These are phyloP conservation scores for Aspergillus hancockii DNA, from an alignment of 495 filamentous ascomycete genomes.

Conservation along the genomic window DNA sequence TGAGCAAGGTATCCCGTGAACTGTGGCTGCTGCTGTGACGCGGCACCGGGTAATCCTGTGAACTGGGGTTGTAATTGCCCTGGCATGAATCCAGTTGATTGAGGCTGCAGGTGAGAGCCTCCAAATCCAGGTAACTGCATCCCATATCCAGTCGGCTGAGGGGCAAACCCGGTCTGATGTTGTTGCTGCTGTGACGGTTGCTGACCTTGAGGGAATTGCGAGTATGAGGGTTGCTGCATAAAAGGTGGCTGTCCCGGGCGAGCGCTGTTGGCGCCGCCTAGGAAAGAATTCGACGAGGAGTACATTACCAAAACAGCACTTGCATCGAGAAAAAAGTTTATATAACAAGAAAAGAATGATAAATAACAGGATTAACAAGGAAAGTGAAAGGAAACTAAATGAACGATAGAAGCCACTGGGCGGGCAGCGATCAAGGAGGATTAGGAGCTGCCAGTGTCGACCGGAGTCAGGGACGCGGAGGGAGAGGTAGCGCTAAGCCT, in stretches of 20 bases:
- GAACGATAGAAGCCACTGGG: slow-evolving; percentile 13
- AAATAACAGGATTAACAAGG: slow-evolving; percentile 20
- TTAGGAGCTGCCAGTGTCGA: slow-evolving; percentile 9
- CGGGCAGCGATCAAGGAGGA: slow-evolving; percentile 9
- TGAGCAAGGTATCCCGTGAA: slow-evolving; percentile 42
- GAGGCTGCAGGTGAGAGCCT: slow-evolving; percentile 50
- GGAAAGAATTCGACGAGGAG: slow-evolving; percentile 81
- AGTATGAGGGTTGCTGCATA: slow-evolving; percentile 49
- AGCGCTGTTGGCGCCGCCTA: slow-evolving; percentile 72
- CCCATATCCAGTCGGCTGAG: slow-evolving; percentile 56
- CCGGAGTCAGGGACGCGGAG: slow-evolving; percentile 15
- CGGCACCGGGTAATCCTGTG: slow-evolving; percentile 53
- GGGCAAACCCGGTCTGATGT: slow-evolving; percentile 52
- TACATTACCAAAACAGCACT: slow-evolving; percentile 62
- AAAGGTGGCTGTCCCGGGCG: slow-evolving; percentile 66
- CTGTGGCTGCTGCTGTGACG: slow-evolving; percentile 48
- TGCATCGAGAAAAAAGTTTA: slow-evolving; percentile 30
- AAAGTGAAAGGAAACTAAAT: slow-evolving; percentile 13
- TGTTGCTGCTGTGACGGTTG: slow-evolving; percentile 61
- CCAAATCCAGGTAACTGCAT: slow-evolving; percentile 56
- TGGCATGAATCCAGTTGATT: slow-evolving; percentile 59
- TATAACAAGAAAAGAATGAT: slow-evolving; percentile 24
- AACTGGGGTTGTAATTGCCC: slow-evolving; percentile 65
- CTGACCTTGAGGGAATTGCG: slow-evolving; percentile 49
- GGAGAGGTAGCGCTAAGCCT: slow-evolving; percentile 10